These are phyloP conservation scores for Zea luxurians DNA, from an alignment of 176 grass and related monocot genomes.

Conservation along the genomic window DNA sequence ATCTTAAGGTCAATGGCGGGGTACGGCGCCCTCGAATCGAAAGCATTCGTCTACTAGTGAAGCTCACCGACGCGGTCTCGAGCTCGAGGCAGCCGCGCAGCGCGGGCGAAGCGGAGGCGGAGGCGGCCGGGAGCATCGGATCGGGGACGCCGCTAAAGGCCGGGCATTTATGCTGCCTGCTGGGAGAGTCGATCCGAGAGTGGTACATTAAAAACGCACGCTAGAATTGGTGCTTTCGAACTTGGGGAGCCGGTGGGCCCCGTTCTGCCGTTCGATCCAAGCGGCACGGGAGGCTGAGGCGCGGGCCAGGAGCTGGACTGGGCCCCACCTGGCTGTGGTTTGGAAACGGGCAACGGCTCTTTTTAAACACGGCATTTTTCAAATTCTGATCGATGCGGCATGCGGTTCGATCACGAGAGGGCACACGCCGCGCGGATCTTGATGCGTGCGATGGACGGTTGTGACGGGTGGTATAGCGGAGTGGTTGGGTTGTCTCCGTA, in stretches of 20 bases:
- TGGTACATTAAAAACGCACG: slow-evolving; percentile 36
- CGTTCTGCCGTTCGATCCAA: not conserved
- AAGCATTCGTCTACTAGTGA: not conserved
- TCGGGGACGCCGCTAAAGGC: slow-evolving; percentile 32
- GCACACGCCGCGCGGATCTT: slow-evolving; percentile 12
- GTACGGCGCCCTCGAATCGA: not conserved
- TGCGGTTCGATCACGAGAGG: not conserved
- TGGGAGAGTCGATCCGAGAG: slow-evolving; percentile 13
- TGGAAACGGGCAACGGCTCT: slow-evolving; percentile 28
- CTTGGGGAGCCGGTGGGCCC: slow-evolving; percentile 13
- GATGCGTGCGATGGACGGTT: not conserved
- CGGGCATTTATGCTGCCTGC: slow-evolving; percentile 32
- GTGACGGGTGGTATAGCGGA: not conserved
- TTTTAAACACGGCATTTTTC: slow-evolving; percentile 37
- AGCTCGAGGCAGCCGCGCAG: slow-evolving; percentile 14
- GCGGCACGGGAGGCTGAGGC: too few species aligned
- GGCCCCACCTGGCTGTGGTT: too few species aligned
- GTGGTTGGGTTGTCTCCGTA: not conserved
- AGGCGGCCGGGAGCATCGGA: slow-evolving; percentile 42
- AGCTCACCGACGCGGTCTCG: slow-evolving; percentile 23
- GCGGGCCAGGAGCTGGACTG: too few species aligned
- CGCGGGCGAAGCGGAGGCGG: slow-evolving; percentile 4
- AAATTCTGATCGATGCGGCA: slow-evolving; percentile 10
- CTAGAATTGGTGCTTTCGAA: slow-evolving; percentile 34
- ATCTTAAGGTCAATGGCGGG: not conserved